Percentiles rank a stretch among this genome's conserved stretches.
Evolutionary conservation across 1,284 basidiomycete species (phyloP).

Genomic region (Hemileia vastatrix): DNA sequence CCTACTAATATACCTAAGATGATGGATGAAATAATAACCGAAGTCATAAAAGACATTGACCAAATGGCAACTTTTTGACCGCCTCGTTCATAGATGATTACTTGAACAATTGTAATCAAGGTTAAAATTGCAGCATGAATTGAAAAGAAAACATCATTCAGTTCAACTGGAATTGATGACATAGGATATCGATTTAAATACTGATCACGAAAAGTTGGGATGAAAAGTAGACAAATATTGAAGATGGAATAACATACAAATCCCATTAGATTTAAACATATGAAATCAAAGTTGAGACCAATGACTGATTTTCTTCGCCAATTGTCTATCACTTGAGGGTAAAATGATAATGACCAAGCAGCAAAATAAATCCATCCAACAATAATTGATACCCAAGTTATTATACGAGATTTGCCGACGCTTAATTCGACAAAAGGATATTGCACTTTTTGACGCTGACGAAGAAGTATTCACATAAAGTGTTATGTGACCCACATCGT

Average conservation of each 20-base stretch:
- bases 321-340: slow-evolving; percentile 36
- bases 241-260: slow-evolving; percentile 33
- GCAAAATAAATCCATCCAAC: slow-evolving; percentile 37
- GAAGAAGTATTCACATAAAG: too few relatives aligned
- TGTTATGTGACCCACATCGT: too few relatives aligned
- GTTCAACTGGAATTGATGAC: slow-evolving; percentile 27
- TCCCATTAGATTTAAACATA: slow-evolving; percentile 23
- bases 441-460: too few relatives aligned
- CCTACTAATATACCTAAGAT: too few relatives aligned
- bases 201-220: slow-evolving; percentile 25
- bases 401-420: too few relatives aligned
- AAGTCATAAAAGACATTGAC: too few relatives aligned
- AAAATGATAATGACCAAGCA: slow-evolving; percentile 38
- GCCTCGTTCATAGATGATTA: too few relatives aligned
- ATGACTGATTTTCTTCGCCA: slow-evolving; percentile 23
- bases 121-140: too few relatives aligned
- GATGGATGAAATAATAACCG: too few relatives aligned
- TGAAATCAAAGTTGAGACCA: neutral
- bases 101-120: too few relatives aligned
- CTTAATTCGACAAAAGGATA: too few relatives aligned
- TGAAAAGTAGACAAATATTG: slow-evolving; percentile 29
- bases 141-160: slow-evolving; percentile 34
- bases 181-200: slow-evolving; percentile 29
- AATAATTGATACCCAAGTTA: slow-evolving; percentile 26
- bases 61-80: too few relatives aligned